These are phyloP conservation scores for Rhizopogon vulgaris DNA, from an alignment of 768 basidiomycete genomes.

Conservation along the genomic window DNA sequence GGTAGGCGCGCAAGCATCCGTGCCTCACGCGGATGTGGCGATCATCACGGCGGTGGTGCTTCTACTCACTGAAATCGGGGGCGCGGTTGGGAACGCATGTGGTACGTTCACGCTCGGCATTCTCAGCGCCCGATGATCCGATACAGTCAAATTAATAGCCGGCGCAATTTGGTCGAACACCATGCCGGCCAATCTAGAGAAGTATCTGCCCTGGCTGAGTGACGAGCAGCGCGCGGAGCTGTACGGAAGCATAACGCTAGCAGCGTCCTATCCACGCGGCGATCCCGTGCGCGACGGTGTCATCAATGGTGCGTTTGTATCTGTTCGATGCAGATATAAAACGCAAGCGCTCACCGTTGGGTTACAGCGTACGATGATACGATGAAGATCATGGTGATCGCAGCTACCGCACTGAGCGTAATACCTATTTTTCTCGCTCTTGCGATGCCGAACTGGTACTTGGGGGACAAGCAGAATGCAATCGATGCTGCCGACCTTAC, in stretches of 20 bases:
- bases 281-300: conserved; percentile 61
- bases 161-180: conserved; percentile 58
- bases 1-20: conserved; percentile 61
- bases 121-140: neutral
- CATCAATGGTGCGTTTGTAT: conserved; percentile 37
- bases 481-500: conserved; percentile 37
- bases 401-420: conserved; percentile 46
- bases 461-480: conserved; percentile 68
- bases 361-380: conserved; percentile 45
- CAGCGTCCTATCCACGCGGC: conserved; percentile 40
- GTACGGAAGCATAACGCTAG: conserved; percentile 52
- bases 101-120: conserved; percentile 27
- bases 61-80: conserved; percentile 66
- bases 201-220: conserved; percentile 46
- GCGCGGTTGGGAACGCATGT: conserved; percentile 57
- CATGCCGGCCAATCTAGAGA: conserved; percentile 58
- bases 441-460: conserved; percentile 59
- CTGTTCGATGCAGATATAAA: neutral
- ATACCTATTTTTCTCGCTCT: conserved; percentile 54
- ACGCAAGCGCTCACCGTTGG: neutral
- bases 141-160: conserved; percentile 25
- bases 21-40: conserved; percentile 59
- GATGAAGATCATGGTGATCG: conserved; percentile 51
- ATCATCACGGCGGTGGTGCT: conserved; percentile 62
- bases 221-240: conserved; percentile 37